These are phyloP conservation scores for Penicillium dipodomyicola DNA, from an alignment of 495 filamentous ascomycete species.

Conservation along the genomic window DNA sequence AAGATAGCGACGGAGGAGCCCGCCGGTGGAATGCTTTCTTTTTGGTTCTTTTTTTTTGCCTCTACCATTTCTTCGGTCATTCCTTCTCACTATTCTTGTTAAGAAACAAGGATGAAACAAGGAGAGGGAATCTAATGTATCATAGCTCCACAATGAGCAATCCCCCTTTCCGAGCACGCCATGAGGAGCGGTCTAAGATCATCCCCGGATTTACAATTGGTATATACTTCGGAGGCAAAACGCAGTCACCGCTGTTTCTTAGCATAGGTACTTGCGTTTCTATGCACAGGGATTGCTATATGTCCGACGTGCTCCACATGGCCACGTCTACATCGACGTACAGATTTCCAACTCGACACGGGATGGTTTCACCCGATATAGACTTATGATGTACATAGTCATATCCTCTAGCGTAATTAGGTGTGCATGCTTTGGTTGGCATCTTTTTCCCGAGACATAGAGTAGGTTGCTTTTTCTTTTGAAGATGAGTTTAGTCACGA, in stretches of 20 bases:
- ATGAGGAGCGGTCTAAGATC: constrained; percentile 18
- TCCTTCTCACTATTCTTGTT: not conserved
- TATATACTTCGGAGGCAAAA: constrained; percentile 7
- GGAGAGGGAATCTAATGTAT: not conserved
- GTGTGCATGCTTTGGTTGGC: constrained; percentile 6
- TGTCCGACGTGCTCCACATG: constrained; percentile 6
- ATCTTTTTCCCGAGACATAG: constrained; percentile 1
- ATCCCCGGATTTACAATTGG: constrained; percentile 15
- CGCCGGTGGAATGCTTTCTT: not conserved
- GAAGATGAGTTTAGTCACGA: not conserved
- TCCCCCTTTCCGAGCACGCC: constrained; percentile 34
- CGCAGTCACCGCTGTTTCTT: constrained; percentile 16
- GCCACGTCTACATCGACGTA: constrained; percentile 7
- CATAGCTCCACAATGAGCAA: constrained; percentile 28
- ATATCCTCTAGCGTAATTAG: not conserved
- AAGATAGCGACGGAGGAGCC: not conserved
- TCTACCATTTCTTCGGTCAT: not conserved
- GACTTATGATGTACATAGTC: not conserved
- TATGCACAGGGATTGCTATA: not conserved
- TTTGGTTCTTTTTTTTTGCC: not conserved
- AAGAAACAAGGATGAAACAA: not conserved
- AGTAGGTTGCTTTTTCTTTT: not conserved
- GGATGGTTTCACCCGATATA: constrained; percentile 29
- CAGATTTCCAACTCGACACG: not conserved
- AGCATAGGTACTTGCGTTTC: not conserved